Conservation (phyloP, 2,329 filamentous ascomycete species). For the Colletotrichum tropicale region DNA sequence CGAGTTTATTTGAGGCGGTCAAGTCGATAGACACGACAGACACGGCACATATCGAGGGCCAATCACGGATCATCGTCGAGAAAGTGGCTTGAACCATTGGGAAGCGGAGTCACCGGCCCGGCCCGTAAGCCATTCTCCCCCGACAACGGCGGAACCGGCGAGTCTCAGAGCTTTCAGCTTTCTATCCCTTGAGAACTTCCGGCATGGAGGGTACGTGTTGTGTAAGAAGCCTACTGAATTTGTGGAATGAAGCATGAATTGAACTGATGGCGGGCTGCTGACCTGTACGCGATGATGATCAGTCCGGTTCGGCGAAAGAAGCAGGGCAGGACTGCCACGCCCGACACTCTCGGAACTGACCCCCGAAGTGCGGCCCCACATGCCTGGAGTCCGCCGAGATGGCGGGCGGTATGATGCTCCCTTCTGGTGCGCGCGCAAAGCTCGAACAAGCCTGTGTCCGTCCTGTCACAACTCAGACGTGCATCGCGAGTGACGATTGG, state of each 20-base stretch:
- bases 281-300: neutral
- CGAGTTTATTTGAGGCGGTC: neutral
- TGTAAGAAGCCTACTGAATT: too few species aligned
- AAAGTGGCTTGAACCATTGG: neutral
- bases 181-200: neutral
- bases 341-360: neutral
- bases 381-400: neutral
- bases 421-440: too few species aligned
- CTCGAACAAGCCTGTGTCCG: too few species aligned
- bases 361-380: neutral
- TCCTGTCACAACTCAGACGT: too few species aligned
- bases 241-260: rapidly evolving
- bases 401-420: too few species aligned
- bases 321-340: neutral
- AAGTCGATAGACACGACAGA: neutral
- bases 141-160: neutral
- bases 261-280: too few species aligned
- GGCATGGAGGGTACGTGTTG: neutral
- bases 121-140: neutral
- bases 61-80: neutral
- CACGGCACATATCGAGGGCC: neutral
- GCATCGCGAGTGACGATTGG: too few species aligned
- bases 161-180: neutral
- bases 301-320: rapidly evolving
- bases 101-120: neutral